phyloP scores from a whole-genome alignment of 371 early-diverging fungal species.

The Circinella minor region DNA sequence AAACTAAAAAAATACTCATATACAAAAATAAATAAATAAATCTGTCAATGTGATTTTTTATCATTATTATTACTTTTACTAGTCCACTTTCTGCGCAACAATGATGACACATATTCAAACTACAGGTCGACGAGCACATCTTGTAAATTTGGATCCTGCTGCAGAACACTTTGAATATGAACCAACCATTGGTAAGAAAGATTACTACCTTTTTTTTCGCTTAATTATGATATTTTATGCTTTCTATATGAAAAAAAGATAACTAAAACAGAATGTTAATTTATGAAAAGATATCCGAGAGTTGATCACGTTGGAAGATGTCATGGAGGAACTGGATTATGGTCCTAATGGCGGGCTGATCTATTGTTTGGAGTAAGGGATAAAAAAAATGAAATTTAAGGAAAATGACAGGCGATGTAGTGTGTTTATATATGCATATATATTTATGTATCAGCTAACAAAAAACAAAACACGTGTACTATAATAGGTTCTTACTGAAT shows the following conservation, averaged over 20 bases:
- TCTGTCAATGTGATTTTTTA: no score
- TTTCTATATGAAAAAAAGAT: not conserved
- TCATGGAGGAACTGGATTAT: constrained; percentile 96
- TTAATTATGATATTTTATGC: not conserved
- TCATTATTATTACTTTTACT: not conserved
- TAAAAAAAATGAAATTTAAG: not conserved
- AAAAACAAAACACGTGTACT: not conserved
- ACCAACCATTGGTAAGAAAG: constrained; percentile 74
- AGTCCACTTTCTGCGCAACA: constrained; percentile 96
- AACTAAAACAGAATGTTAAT: not conserved
- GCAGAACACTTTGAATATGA: constrained; percentile 93
- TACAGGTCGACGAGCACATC: constrained; percentile 81
- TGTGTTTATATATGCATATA: no score
- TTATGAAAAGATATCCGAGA: constrained; percentile 85
- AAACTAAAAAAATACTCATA: not conserved
- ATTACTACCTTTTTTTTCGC: not conserved
- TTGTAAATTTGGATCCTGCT: constrained; percentile 99
- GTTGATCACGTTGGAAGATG: constrained; percentile 95
- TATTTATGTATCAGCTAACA: not conserved
- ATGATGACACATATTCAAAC: constrained; percentile 91
- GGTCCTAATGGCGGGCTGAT: constrained; percentile 99
- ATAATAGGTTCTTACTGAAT: constrained; percentile 76
- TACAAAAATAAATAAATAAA: no score
- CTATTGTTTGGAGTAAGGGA: constrained; percentile 87
- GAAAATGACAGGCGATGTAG: no score